Evolutionary conservation across 1,284 basidiomycete species (phyloP), one percentile per base, ranked within the genome.

Genomic region (Flammula alnicola): DNA sequence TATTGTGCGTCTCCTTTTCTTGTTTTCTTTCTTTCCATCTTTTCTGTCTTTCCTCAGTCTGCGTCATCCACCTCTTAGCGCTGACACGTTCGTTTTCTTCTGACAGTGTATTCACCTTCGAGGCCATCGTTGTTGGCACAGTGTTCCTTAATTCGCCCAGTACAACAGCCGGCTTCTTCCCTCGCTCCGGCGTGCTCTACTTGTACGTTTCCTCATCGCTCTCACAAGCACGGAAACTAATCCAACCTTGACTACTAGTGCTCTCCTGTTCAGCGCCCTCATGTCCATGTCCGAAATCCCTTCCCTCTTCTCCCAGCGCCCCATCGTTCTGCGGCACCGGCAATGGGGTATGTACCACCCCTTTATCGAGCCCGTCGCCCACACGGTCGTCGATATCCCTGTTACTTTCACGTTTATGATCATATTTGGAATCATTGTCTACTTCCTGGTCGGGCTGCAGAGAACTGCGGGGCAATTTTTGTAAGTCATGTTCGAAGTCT

Each of bases 221-320:
- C 1, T 46, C 1, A 17, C 39, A 7, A 16, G n/a, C n/a, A n/a
- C n/a, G n/a, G n/a, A n/a, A 36, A 39, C 53, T 25, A 54, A 19
- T 45, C 7, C 17, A n/a, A 3, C 4, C n/a, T 22, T n/a, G n/a
- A n/a, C n/a, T n/a, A n/a, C 26, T 74, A 81, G 79, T 46, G 66
- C 81, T 2, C 65, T 84, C 5, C 70, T 85, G 4, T 83, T 83
- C 61, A 69, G 75, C 5, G 79, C 79, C 1, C 63, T 84, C 12
- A 70, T 74, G 22, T 71, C 75, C n/a, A 81, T 84, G 79, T 76
- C 86, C 12, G 91, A 94, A 65, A 88, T 92, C 36, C 83, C 86
- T 0, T 77, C 84, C 0, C 74, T 89, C 4, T 91, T 85, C 66
- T 66, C 75, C 2, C 86, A 91, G 59, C 83, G 90, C 23, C 83